Conservation (phyloP, 768 basidiomycete species). For the Leucosporidium yakuticum region DNA sequence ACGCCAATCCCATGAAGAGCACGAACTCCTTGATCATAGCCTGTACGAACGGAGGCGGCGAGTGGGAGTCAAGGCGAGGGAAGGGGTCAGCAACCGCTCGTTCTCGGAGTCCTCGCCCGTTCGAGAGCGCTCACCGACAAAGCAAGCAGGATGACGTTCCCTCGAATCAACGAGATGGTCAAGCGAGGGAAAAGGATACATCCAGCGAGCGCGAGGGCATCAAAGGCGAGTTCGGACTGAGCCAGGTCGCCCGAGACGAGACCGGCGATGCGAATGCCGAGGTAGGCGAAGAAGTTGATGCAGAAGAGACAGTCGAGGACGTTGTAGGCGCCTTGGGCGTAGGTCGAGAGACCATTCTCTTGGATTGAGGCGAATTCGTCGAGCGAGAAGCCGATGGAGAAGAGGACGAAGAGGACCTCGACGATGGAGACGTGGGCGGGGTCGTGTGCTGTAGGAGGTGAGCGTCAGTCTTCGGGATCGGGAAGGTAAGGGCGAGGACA, state of each 20-base stretch:
- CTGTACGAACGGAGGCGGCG: neutral
- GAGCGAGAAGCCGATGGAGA: constrained; percentile 32
- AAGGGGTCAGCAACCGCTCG: too few species aligned
- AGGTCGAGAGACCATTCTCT: constrained; percentile 26
- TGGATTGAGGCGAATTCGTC: constrained; percentile 31
- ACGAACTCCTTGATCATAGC: constrained; percentile 23
- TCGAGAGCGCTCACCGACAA: constrained; percentile 13
- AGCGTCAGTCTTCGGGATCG: neutral
- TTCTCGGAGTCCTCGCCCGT: neutral
- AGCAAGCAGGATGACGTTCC: constrained; percentile 34
- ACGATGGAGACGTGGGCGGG: constrained; percentile 10
- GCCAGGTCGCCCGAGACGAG: constrained; percentile 52
- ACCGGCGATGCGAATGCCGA: constrained; percentile 61
- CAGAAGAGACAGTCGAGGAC: constrained; percentile 37
- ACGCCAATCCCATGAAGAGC: constrained; percentile 14
- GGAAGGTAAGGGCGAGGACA: too few species aligned
- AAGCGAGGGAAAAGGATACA: constrained; percentile 77
- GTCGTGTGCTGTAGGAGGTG: constrained; percentile 7
- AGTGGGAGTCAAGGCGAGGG: neutral
- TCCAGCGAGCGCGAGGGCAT: constrained; percentile 61
- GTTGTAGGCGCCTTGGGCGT: constrained; percentile 12
- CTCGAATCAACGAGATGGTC: constrained; percentile 25
- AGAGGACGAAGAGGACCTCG: constrained; percentile 35
- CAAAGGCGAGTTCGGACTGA: constrained; percentile 61
- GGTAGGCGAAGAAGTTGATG: constrained; percentile 60